These are phyloP conservation scores for Naganishia friedmannii DNA, from an alignment of 768 basidiomycete genomes.

Conservation along the genomic window DNA sequence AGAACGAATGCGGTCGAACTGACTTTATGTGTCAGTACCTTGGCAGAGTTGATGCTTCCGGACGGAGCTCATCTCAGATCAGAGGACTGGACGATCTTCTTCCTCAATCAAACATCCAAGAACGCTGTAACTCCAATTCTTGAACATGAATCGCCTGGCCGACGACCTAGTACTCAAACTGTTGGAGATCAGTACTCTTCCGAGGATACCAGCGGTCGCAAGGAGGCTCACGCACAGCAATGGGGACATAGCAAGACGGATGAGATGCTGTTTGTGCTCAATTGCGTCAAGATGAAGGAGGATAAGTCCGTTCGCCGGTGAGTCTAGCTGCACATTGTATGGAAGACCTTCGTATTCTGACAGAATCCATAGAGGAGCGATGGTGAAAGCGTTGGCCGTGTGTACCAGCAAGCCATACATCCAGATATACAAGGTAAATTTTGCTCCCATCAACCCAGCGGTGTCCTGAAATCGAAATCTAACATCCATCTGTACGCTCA, in stretches of 20 bases:
- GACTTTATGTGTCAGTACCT: constrained; percentile 59
- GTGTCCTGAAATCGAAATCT: neutral
- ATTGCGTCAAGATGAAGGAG: constrained; percentile 85
- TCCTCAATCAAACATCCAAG: constrained; percentile 87
- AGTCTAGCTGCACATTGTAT: constrained; percentile 31
- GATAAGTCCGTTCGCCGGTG: constrained; percentile 78
- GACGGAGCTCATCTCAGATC: constrained; percentile 93
- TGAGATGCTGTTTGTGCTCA: constrained; percentile 79
- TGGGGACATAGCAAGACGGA: constrained; percentile 33
- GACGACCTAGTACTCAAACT: neutral
- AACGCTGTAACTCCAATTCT: constrained; percentile 81
- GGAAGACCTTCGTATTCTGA: neutral
- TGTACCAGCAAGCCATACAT: constrained; percentile 91
- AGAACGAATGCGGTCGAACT: neutral
- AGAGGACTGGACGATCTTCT: constrained; percentile 98
- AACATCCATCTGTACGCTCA: constrained; percentile 47
- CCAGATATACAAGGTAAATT: constrained; percentile 83
- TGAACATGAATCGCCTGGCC: constrained; percentile 52
- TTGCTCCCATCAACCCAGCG: neutral
- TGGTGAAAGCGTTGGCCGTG: constrained; percentile 90
- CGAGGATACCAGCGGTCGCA: neutral
- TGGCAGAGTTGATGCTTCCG: constrained; percentile 97
- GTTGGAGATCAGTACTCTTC: neutral
- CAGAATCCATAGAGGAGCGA: constrained; percentile 66
- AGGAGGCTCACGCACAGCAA: neutral